phyloP scores from a whole-genome alignment of 768 basidiomycete genomes.

The Mycena albidolilacea region DNA sequence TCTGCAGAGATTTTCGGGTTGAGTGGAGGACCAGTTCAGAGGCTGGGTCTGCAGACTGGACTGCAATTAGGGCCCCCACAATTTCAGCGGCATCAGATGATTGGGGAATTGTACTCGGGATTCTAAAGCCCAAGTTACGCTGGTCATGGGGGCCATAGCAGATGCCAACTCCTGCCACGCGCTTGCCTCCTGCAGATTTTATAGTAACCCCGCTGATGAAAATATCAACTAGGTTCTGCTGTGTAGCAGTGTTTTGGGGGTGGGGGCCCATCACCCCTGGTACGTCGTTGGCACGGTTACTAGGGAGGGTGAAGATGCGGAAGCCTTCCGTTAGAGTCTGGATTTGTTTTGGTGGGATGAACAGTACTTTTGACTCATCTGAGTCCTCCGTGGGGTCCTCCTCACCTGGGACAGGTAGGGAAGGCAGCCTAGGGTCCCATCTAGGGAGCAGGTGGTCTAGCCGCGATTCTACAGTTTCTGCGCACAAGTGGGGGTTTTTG shows the following conservation, averaged over 20 bases:
- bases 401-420: no score
- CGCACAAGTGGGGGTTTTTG: neutral
- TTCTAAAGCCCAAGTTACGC: no score
- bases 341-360: neutral
- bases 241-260: neutral
- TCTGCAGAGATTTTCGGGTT: no score
- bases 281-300: fast-evolving
- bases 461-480: neutral
- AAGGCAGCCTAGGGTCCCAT: neutral
- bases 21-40: no score
- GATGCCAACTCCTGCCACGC: no score
- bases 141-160: no score
- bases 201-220: neutral
- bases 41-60: no score
- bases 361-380: neutral
- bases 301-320: neutral
- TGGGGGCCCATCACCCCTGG: neutral
- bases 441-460: neutral
- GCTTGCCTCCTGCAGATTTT: no score
- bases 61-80: no score
- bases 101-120: no score
- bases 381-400: no score
- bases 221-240: neutral
- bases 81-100: no score
- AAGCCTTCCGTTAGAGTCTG: neutral